A percentile compares a stretch with the other conserved stretches of the same genome.
These are phyloP conservation scores for Diaporthe vaccinii DNA, from an alignment of 2,329 filamentous ascomycete genomes.

Conservation along the genomic window DNA sequence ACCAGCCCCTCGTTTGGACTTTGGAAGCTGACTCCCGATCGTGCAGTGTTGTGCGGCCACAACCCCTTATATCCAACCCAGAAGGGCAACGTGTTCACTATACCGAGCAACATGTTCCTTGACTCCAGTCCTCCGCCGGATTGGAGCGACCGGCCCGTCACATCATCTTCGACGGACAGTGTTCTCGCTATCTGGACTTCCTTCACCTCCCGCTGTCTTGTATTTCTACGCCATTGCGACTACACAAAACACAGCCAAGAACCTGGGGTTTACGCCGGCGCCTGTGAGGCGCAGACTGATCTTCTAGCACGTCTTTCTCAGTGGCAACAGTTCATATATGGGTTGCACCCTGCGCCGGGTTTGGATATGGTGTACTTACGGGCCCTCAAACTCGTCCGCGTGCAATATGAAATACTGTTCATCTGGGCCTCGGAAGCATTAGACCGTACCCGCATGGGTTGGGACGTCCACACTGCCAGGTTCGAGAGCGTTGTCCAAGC, in stretches of 20 bases:
- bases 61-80: slow-evolving; percentile 16
- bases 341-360: neutral
- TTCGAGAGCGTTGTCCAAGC: neutral
- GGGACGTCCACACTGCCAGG: slow-evolving; percentile 1
- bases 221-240: slow-evolving; percentile 6
- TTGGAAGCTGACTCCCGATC: neutral
- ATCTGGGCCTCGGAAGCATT: slow-evolving; percentile 18
- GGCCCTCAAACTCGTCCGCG: neutral
- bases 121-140: slow-evolving; percentile 5
- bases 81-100: slow-evolving; percentile 13
- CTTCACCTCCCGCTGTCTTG: slow-evolving; percentile 1
- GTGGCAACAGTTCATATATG: slow-evolving; percentile 15
- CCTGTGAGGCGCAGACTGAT: slow-evolving; percentile 6
- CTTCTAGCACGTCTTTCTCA: neutral
- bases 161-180: neutral
- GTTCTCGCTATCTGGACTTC: neutral
- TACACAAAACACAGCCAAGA: slow-evolving; percentile 3
- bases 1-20: neutral
- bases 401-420: slow-evolving; percentile 10
- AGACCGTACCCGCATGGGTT: slow-evolving; percentile 21
- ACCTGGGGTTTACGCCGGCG: neutral
- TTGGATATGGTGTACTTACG: neutral
- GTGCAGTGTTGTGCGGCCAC: slow-evolving; percentile 15
- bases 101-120: slow-evolving; percentile 18
- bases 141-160: neutral